These are phyloP conservation scores for Lophiotrema nucula DNA, from an alignment of 495 filamentous ascomycete species.

Conservation along the genomic window DNA sequence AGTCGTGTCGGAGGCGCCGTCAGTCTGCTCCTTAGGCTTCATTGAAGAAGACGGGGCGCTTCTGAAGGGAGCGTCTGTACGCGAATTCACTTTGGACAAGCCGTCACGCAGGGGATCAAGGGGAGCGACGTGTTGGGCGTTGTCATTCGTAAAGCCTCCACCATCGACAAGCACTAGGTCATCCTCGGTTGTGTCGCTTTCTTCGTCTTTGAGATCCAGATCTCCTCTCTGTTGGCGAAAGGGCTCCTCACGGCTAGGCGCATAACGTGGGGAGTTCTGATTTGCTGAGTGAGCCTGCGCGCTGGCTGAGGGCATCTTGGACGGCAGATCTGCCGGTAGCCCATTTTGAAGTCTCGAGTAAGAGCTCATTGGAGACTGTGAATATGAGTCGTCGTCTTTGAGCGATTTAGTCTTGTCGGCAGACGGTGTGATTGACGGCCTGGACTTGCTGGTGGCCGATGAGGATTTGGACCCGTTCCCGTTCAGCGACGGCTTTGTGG, in stretches of 20 bases:
- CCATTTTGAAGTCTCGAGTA: background rate
- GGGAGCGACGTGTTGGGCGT: slow-evolving; percentile 17
- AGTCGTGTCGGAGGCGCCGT: slow-evolving; percentile 11
- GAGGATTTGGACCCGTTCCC: slow-evolving; percentile 24
- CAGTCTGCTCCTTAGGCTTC: background rate
- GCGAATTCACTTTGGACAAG: background rate
- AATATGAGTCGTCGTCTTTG: slow-evolving; percentile 9
- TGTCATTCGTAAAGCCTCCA: slow-evolving; percentile 20
- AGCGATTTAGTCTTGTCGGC: slow-evolving; percentile 3
- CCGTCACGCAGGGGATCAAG: background rate
- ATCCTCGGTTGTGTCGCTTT: slow-evolving; percentile 35
- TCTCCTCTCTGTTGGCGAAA: slow-evolving; percentile 17
- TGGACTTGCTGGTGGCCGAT: slow-evolving; percentile 13
- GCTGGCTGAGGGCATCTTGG: background rate
- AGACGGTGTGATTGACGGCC: slow-evolving; percentile 13
- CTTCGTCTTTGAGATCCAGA: slow-evolving; percentile 20
- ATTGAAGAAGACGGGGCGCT: background rate
- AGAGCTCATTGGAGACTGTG: slow-evolving; percentile 10
- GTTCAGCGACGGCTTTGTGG: slow-evolving; percentile 21
- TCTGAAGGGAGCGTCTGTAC: slow-evolving; percentile 3
- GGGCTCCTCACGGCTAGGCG: slow-evolving; percentile 9
- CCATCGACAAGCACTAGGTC: slow-evolving; percentile 33
- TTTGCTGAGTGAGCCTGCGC: background rate
- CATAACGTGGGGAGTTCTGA: slow-evolving; percentile 2
- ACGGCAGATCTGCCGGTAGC: background rate